Evolutionary conservation across 257 asterid genomes (phyloP).

Genomic region (Ballota nigra): DNA sequence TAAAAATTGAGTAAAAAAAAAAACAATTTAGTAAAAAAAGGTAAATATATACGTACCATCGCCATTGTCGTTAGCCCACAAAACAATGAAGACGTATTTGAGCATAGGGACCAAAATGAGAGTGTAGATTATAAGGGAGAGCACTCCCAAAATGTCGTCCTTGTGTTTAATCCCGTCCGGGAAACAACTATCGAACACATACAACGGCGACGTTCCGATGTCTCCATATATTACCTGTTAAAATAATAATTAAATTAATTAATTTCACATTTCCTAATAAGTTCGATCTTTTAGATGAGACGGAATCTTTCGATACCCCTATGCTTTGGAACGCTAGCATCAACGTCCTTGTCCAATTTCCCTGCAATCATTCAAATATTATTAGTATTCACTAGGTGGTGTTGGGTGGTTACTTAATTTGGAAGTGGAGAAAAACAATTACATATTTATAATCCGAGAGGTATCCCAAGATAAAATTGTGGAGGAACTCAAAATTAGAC

Average conservation of each 20-base stretch:
- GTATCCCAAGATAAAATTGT: too few relatives aligned
- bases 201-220: conserved; percentile 81
- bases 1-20: too few relatives aligned
- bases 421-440: too few relatives aligned
- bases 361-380: neutral
- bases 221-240: conserved; percentile 88
- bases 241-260: too few relatives aligned
- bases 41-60: conserved; percentile 37
- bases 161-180: conserved; percentile 29
- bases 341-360: conserved; percentile 46
- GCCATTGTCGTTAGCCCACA: conserved; percentile 79
- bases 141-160: conserved; percentile 56
- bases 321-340: conserved; percentile 72
- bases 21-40: too few relatives aligned
- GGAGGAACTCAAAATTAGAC: too few relatives aligned
- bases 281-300: too few relatives aligned
- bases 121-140: conserved; percentile 75
- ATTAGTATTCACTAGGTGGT: too few relatives aligned
- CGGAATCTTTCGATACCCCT: too few relatives aligned
- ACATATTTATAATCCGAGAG: too few relatives aligned
- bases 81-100: conserved; percentile 66
- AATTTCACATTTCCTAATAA: too few relatives aligned
- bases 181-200: conserved; percentile 60
- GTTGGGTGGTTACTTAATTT: too few relatives aligned
- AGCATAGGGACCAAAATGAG: conserved; percentile 55